phyloP scores from a whole-genome alignment of 2,329 filamentous ascomycete genomes.

The Sclerotinia borealis region DNA sequence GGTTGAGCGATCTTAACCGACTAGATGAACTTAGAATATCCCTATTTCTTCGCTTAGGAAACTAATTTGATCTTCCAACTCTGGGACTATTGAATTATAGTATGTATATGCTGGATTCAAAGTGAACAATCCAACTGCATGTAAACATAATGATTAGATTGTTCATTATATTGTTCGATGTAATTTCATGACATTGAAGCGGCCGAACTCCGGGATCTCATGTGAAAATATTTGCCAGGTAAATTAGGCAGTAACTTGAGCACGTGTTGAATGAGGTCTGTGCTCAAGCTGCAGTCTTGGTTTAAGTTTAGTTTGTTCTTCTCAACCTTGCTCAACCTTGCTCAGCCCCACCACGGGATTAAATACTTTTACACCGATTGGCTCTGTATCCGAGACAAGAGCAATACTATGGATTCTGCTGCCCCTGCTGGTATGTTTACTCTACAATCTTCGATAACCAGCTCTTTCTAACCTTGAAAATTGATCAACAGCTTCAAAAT shows the following conservation, averaged over 20 bases:
- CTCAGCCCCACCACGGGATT: conserved; percentile 3
- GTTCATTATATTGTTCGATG: not conserved
- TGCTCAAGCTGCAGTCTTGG: not conserved
- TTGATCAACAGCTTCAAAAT: not conserved
- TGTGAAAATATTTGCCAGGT: not conserved
- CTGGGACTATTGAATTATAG: not conserved
- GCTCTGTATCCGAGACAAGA: not conserved
- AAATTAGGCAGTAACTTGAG: not conserved
- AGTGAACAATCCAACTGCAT: not conserved
- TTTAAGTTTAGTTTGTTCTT: not conserved
- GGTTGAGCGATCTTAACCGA: not conserved
- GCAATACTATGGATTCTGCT: not conserved
- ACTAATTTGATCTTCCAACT: too few species aligned
- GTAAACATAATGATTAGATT: not conserved
- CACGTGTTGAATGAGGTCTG: not conserved
- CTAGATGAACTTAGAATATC: not conserved
- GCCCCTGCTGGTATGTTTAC: not conserved
- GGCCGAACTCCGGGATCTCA: not conserved
- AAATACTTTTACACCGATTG: not conserved
- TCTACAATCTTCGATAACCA: not conserved
- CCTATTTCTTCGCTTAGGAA: too few species aligned
- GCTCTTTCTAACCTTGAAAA: not conserved
- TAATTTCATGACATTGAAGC: not conserved
- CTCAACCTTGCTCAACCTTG: not conserved
- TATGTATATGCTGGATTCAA: not conserved